A percentile compares a stretch with the other conserved stretches of the same genome.
phyloP scores from a whole-genome alignment of 495 filamentous ascomycete species.

The Chaetomium cochliodes region DNA sequence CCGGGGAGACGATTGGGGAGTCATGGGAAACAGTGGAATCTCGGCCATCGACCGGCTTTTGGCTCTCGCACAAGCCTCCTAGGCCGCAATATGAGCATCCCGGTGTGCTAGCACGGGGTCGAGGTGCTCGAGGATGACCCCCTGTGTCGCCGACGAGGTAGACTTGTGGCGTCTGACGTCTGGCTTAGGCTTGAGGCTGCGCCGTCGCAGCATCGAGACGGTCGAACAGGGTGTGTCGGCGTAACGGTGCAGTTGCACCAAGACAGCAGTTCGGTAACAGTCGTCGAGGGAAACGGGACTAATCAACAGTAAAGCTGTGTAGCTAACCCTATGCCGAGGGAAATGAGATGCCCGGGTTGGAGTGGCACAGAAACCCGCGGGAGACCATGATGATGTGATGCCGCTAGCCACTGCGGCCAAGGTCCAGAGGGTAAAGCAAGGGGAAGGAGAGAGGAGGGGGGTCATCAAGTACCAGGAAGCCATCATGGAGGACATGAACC shows the following conservation, averaged over 20 bases:
- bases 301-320: constrained; percentile 28
- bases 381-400: neutral
- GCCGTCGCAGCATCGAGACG: constrained; percentile 48
- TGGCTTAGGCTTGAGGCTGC: constrained; percentile 41
- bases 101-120: constrained; percentile 56
- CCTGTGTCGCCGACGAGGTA: constrained; percentile 54
- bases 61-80: constrained; percentile 61
- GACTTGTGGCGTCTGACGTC: constrained; percentile 62
- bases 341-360: constrained; percentile 20
- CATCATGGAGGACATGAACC: neutral
- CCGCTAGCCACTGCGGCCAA: too few relatives aligned
- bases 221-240: constrained; percentile 1
- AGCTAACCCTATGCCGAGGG: constrained; percentile 27
- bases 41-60: constrained; percentile 49
- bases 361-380: constrained; percentile 17
- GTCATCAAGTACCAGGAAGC: neutral
- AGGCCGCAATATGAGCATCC: constrained; percentile 68
- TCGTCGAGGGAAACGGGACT: constrained; percentile 12
- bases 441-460: neutral
- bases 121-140: constrained; percentile 48
- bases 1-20: constrained; percentile 28
- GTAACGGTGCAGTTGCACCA: constrained; percentile 11
- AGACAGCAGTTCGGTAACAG: constrained; percentile 3
- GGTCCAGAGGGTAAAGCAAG: neutral
- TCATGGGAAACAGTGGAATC: constrained; percentile 37